Evolutionary conservation across 768 basidiomycete genomes (phyloP).

Genomic region (Amanita inopinata): DNA sequence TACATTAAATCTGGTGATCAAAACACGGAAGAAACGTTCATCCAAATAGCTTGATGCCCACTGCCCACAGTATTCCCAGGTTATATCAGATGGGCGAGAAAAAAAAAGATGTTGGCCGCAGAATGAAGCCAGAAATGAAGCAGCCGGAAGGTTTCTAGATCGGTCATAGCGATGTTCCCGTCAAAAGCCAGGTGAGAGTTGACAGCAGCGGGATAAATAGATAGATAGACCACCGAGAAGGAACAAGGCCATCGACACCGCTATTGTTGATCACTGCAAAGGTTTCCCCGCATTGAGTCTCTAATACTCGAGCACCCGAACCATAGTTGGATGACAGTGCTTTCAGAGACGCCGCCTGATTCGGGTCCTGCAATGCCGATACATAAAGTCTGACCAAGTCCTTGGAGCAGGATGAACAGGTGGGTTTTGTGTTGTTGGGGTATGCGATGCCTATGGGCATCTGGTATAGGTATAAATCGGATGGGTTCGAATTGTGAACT

Average conservation of each 20-base stretch:
- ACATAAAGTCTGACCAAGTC: slow-evolving; percentile 47
- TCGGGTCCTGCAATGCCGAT: slow-evolving; percentile 26
- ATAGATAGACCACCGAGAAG: neutral
- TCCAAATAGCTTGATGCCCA: too few relatives aligned
- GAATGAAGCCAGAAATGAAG: too few relatives aligned
- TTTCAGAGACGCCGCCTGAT: slow-evolving; percentile 11
- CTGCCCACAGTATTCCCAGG: too few relatives aligned
- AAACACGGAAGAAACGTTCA: too few relatives aligned
- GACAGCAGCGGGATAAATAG: too few relatives aligned
- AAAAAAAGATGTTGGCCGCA: too few relatives aligned
- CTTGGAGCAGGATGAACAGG: slow-evolving; percentile 60
- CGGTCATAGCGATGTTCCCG: too few relatives aligned
- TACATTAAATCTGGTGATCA: too few relatives aligned
- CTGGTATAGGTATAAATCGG: slow-evolving; percentile 65
- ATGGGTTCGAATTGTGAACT: slow-evolving; percentile 41
- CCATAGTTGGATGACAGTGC: slow-evolving; percentile 6
- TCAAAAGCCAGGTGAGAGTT: neutral
- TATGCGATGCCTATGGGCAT: slow-evolving; percentile 52
- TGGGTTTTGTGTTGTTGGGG: slow-evolving; percentile 36
- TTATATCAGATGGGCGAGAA: too few relatives aligned
- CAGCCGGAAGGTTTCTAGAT: too few relatives aligned
- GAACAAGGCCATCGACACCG: neutral
- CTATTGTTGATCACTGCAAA: neutral
- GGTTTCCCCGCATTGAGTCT: neutral
- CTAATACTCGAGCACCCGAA: neutral